Evolutionary conservation across 1,284 basidiomycete species (phyloP).

Genomic region (Coriolopsis trogii): DNA sequence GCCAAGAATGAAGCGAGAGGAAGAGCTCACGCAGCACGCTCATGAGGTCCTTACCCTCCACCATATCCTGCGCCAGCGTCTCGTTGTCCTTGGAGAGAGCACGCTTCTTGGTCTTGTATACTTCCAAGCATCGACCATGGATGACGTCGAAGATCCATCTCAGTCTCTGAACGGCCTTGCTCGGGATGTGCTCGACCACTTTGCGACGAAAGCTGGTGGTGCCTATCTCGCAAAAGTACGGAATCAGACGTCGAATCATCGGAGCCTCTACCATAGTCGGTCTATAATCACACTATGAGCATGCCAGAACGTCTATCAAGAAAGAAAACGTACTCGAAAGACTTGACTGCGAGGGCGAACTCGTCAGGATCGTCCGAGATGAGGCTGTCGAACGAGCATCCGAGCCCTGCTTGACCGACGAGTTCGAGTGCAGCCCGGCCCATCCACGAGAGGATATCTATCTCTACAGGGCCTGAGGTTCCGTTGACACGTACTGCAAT

Average conservation of each 20-base stretch:
- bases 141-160: constrained; percentile 15
- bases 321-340: constrained; percentile 20
- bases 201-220: constrained; percentile 8
- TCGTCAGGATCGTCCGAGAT: constrained; percentile 19
- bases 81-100: constrained; percentile 7
- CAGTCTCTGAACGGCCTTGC: constrained; percentile 2
- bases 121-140: constrained; percentile 9
- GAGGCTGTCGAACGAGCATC: constrained; percentile 34
- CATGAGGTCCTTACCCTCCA: constrained; percentile 7
- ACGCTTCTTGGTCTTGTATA: constrained; percentile 15
- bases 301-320: no score
- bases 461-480: constrained; percentile 1
- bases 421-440: constrained; percentile 34
- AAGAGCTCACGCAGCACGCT: constrained; percentile 3
- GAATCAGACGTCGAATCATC: neutral
- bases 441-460: constrained; percentile 34
- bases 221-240: constrained; percentile 6
- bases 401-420: constrained; percentile 33
- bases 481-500: neutral
- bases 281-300: neutral
- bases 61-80: neutral
- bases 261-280: neutral
- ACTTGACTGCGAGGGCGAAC: constrained; percentile 27
- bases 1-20: neutral
- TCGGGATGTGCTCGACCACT: constrained; percentile 10